phyloP scores from a whole-genome alignment of 148 eudicot genomes.

The Vaccinium corymbosum region DNA sequence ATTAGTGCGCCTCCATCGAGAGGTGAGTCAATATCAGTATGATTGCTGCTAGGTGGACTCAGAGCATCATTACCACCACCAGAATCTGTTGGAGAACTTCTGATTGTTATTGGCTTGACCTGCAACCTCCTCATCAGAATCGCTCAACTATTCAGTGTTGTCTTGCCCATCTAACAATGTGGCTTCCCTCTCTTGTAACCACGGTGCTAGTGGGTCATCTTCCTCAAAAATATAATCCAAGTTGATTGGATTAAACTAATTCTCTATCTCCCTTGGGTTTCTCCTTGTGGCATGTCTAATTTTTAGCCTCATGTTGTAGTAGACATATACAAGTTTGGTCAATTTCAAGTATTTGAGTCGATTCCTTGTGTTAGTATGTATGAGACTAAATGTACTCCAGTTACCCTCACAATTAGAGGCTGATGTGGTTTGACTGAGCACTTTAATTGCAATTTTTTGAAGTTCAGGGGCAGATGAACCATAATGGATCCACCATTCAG shows the following conservation, averaged over 20 bases:
- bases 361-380: neutral
- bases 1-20: neutral
- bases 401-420: neutral
- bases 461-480: neutral
- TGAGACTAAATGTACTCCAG: neutral
- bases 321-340: neutral
- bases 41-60: neutral
- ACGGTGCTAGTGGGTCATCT: slow-evolving; percentile 3
- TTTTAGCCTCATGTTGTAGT: neutral
- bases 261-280: neutral
- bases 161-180: neutral
- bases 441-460: neutral
- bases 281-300: neutral
- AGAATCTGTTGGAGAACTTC: neutral
- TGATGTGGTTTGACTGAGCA: neutral
- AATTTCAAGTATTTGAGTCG: neutral
- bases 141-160: too few relatives aligned
- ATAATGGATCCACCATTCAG: neutral
- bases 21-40: neutral
- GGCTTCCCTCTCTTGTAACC: neutral
- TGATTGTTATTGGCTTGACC: neutral
- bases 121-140: too few relatives aligned
- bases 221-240: neutral
- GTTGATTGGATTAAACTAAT: slow-evolving; percentile 1
- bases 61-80: neutral